These are phyloP conservation scores for Hemileia vastatrix DNA, from an alignment of 1,284 basidiomycete genomes.

Conservation along the genomic window DNA sequence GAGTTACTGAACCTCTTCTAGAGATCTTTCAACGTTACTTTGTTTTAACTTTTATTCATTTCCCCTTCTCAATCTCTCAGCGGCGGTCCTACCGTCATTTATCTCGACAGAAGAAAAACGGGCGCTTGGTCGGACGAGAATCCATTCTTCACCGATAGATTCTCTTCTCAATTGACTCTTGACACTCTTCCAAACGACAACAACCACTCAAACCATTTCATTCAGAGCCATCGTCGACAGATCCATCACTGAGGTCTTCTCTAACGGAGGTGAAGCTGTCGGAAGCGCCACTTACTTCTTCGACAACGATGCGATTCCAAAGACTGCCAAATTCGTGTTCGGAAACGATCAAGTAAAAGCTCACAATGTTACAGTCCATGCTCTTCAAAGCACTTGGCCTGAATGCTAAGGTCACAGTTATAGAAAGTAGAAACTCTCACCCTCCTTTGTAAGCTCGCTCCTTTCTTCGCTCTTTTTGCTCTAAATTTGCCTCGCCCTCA, in stretches of 20 bases:
- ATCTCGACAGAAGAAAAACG: conserved; percentile 41
- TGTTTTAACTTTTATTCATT: conserved; percentile 29
- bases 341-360: conserved; percentile 28
- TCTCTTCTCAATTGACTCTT: too few species aligned
- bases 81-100: conserved; percentile 38
- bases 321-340: conserved; percentile 26
- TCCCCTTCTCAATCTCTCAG: conserved; percentile 32
- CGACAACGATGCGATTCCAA: conserved; percentile 29
- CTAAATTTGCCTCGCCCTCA: too few species aligned
- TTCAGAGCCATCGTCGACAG: conserved; percentile 39
- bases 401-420: conserved; percentile 10
- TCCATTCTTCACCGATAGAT: conserved; percentile 44
- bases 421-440: too few species aligned
- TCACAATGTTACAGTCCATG: conserved; percentile 27
- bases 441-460: too few species aligned
- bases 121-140: conserved; percentile 39
- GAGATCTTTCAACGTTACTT: conserved; percentile 22
- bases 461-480: too few species aligned
- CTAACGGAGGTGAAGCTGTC: conserved; percentile 39
- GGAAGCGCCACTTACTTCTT: conserved; percentile 31
- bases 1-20: background rate
- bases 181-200: conserved; percentile 17
- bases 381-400: conserved; percentile 28
- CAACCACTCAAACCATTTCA: conserved; percentile 2
- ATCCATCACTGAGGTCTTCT: conserved; percentile 41